phyloP scores from a whole-genome alignment of 192 early-diverging fungal species.

The Gamsiella multidivaricata region DNA sequence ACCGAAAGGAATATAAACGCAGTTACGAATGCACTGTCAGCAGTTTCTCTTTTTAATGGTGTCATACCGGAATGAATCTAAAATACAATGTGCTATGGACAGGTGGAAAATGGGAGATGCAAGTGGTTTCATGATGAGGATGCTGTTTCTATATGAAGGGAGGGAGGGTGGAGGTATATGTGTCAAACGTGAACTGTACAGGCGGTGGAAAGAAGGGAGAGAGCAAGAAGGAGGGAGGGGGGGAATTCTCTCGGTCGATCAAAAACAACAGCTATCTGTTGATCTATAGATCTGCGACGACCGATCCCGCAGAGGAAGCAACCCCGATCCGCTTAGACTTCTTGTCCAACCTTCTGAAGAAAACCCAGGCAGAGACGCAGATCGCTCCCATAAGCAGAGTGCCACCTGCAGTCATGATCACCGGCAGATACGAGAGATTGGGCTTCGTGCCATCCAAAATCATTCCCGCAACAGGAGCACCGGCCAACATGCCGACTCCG shows the following conservation, averaged over 20 bases:
- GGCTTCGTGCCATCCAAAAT: slow-evolving; percentile 43
- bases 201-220: no score
- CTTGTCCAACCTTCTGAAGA: slow-evolving; percentile 38
- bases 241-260: background rate
- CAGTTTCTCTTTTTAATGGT: no score
- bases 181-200: background rate
- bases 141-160: background rate
- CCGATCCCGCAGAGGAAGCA: slow-evolving; percentile 5
- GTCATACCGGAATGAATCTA: no score
- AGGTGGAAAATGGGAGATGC: no score
- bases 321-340: slow-evolving; percentile 21
- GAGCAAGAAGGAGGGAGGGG: background rate
- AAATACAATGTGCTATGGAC: no score
- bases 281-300: slow-evolving; percentile 1
- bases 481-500: slow-evolving; percentile 57
- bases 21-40: no score
- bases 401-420: slow-evolving; percentile 41
- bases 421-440: slow-evolving; percentile 41
- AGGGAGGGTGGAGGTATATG: background rate
- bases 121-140: background rate
- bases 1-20: no score
- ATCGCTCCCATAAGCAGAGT: slow-evolving; percentile 36
- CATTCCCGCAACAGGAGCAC: slow-evolving; percentile 50
- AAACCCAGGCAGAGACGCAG: slow-evolving; percentile 40
- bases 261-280: background rate